Conservation (phyloP, 192 early-diverging fungal genomes). For the Lobosporangium transversale region DNA sequence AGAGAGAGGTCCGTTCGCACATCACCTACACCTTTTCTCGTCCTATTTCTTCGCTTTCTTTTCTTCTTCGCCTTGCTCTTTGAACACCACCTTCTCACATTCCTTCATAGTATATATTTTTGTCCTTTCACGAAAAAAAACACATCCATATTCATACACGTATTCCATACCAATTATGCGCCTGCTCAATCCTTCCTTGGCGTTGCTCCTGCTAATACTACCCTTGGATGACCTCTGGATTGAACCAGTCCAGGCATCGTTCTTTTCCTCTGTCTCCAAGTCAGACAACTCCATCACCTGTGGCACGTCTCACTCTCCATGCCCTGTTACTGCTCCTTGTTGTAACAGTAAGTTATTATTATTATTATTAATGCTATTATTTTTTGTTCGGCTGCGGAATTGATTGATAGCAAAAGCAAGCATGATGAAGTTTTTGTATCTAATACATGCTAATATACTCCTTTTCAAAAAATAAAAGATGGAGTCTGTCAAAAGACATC, state of each 20-base stretch:
- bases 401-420: background rate
- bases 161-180: conserved; percentile 10
- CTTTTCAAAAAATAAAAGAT: conserved; percentile 13
- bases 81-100: too few relatives aligned
- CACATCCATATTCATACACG: background rate
- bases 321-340: conserved; percentile 24
- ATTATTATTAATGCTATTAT: background rate
- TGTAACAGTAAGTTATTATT: conserved; percentile 32
- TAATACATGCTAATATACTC: too few relatives aligned
- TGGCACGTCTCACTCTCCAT: conserved; percentile 13
- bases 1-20: too few relatives aligned
- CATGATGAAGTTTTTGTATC: background rate
- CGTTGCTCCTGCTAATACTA: conserved; percentile 7
- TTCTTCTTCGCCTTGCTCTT: too few relatives aligned
- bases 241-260: conserved; percentile 13
- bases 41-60: too few relatives aligned
- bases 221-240: conserved; percentile 14
- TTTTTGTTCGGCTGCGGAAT: too few relatives aligned
- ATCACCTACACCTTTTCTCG: too few relatives aligned
- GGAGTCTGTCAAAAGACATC: conserved; percentile 40
- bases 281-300: background rate
- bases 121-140: too few relatives aligned
- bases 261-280: conserved; percentile 7
- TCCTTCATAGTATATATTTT: too few relatives aligned
- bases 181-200: background rate